Conservation (phyloP, 2,329 filamentous ascomycete genomes). For the Aquanectria penicillioides region DNA sequence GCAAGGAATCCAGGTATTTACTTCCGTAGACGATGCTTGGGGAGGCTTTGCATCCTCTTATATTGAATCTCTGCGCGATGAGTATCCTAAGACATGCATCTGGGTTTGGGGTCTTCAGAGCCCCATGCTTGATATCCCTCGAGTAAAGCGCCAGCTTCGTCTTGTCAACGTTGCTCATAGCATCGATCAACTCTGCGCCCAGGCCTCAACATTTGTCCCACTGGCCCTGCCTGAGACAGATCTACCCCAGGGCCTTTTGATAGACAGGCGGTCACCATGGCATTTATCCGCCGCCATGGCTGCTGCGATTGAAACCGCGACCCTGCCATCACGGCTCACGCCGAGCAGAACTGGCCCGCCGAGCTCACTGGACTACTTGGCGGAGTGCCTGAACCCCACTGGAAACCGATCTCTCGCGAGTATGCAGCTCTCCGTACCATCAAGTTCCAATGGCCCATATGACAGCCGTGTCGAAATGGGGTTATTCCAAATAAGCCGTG, state of each 20-base stretch:
- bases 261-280: constrained; percentile 78
- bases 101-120: constrained; percentile 90
- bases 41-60: constrained; percentile 80
- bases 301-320: constrained; percentile 80
- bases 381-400: constrained; percentile 75
- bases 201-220: constrained; percentile 82
- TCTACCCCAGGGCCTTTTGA: constrained; percentile 65
- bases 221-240: constrained; percentile 69
- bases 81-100: constrained; percentile 87
- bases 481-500: constrained; percentile 43
- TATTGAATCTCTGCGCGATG: constrained; percentile 82
- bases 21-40: constrained; percentile 81
- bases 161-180: constrained; percentile 80
- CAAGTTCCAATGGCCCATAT: constrained; percentile 42
- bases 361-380: constrained; percentile 69
- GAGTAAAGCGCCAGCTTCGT: constrained; percentile 64
- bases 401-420: constrained; percentile 84
- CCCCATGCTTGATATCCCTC: constrained; percentile 59
- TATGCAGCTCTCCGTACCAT: constrained; percentile 71
- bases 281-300: constrained; percentile 81
- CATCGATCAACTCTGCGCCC: constrained; percentile 72
- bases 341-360: constrained; percentile 50
- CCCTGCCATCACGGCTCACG: constrained; percentile 77
- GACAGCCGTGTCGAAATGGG: constrained; percentile 45
- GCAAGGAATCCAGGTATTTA: constrained; percentile 84